Evolutionary conservation across 2,329 filamentous ascomycete genomes (phyloP).

Genomic region (Ascochyta koolunga): DNA sequence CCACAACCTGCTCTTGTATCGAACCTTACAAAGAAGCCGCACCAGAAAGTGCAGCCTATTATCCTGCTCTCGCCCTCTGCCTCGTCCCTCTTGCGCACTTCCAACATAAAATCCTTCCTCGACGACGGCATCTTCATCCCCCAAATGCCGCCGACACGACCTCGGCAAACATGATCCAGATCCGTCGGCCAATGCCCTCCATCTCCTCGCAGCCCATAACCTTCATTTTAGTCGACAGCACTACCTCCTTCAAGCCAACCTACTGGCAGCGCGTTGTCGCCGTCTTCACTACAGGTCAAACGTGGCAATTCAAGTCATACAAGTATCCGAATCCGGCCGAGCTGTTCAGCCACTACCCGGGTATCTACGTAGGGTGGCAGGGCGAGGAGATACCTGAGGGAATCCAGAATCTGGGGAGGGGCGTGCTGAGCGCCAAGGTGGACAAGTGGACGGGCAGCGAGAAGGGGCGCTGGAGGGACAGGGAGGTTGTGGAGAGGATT

Average conservation of each 20-base stretch:
- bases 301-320: conserved; percentile 98
- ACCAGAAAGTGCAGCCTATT: conserved; percentile 71
- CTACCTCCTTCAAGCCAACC: conserved; percentile 94
- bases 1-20: conserved; percentile 46
- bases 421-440: conserved; percentile 78
- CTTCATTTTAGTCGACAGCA: conserved; percentile 93
- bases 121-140: conserved; percentile 82
- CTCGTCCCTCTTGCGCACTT: conserved; percentile 91
- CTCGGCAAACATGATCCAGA: conserved; percentile 78
- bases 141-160: conserved; percentile 68
- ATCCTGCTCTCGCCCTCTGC: conserved; percentile 96
- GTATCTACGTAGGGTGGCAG: conserved; percentile 89
- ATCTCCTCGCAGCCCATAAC: conserved; percentile 75
- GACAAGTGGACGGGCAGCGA: conserved; percentile 74
- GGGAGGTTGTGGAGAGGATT: conserved; percentile 89
- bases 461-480: conserved; percentile 76
- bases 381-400: conserved; percentile 79
- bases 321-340: conserved; percentile 91
- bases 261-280: conserved; percentile 96
- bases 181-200: conserved; percentile 75
- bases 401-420: conserved; percentile 83
- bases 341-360: conserved; percentile 85
- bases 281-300: conserved; percentile 96
- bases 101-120: conserved; percentile 94
- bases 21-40: conserved; percentile 48